Evolutionary conservation across 345 rosid species (phyloP).

Genomic region (Hibiscus mutabilis): DNA sequence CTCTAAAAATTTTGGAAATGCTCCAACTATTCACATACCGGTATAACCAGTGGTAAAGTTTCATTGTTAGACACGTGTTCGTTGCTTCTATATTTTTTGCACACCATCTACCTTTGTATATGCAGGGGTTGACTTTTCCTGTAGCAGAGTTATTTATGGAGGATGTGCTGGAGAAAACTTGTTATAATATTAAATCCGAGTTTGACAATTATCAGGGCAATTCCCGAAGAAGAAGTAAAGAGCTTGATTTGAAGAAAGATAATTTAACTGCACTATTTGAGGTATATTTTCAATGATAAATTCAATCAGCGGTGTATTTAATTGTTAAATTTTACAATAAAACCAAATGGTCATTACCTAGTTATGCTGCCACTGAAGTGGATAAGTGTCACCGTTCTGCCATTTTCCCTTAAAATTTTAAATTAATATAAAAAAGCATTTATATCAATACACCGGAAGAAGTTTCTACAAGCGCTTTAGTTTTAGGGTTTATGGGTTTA

Average conservation of each 20-base stretch:
- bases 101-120: slow-evolving; percentile 10
- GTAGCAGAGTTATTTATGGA: slow-evolving; percentile 80
- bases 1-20: slow-evolving; percentile 74
- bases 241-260: slow-evolving; percentile 70
- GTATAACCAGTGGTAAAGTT: slow-evolving; percentile 31
- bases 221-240: slow-evolving; percentile 69
- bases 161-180: slow-evolving; percentile 79
- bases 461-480: too few relatives aligned
- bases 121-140: slow-evolving; percentile 86
- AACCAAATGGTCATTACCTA: background rate
- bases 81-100: background rate
- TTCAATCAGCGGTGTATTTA: background rate
- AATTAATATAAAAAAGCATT: background rate
- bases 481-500: too few relatives aligned
- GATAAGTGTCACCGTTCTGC: background rate
- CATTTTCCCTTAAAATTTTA: background rate
- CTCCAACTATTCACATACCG: slow-evolving; percentile 77
- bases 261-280: slow-evolving; percentile 59
- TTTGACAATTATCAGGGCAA: slow-evolving; percentile 57
- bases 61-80: background rate
- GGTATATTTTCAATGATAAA: slow-evolving; percentile 34
- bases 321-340: background rate
- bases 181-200: slow-evolving; percentile 54
- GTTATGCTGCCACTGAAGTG: background rate
- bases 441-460: too few relatives aligned